Percentiles rank a stretch among this genome's conserved stretches.
Evolutionary conservation across 371 early-diverging fungal species (phyloP).

Genomic region (Phascolomyces articulosus): DNA sequence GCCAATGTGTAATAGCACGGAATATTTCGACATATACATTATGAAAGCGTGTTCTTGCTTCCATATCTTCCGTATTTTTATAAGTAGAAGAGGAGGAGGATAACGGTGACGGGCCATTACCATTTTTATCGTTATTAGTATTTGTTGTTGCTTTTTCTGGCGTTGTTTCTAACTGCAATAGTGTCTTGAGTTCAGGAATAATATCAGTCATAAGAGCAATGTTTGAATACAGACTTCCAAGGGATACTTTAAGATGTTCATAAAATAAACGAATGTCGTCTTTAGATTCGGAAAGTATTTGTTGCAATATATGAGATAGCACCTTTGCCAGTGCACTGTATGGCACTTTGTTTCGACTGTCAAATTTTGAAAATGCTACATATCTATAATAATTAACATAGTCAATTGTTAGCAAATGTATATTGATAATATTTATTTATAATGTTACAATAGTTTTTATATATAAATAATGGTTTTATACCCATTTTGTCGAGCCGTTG

Average conservation of each 20-base stretch:
- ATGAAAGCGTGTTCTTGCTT: constrained; percentile 41
- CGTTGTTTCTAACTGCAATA: constrained; percentile 5
- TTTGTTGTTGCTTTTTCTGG: background rate
- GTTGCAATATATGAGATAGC: constrained; percentile 46
- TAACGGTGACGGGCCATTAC: background rate
- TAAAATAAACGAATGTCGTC: constrained; percentile 43
- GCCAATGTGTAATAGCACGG: constrained; percentile 40
- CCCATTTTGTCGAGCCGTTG: constrained; percentile 44
- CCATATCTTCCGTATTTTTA: constrained; percentile 39
- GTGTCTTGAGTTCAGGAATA: constrained; percentile 42
- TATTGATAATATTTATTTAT: too few species aligned
- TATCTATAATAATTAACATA: too few species aligned
- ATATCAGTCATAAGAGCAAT: constrained; percentile 32
- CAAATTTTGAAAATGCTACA: constrained; percentile 45
- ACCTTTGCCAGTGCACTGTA: constrained; percentile 42
- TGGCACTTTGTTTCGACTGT: constrained; percentile 39
- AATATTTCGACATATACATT: constrained; percentile 44
- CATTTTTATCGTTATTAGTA: too few species aligned
- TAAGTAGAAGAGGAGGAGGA: too few species aligned
- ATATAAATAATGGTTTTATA: too few species aligned
- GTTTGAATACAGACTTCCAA: constrained; percentile 39
- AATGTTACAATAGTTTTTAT: too few species aligned
- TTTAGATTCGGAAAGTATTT: constrained; percentile 43
- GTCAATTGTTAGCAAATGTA: too few species aligned
- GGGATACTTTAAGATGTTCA: constrained; percentile 27